Evolutionary conservation across 1,284 basidiomycete genomes (phyloP).

Genomic region (Rhodotorula sp.): DNA sequence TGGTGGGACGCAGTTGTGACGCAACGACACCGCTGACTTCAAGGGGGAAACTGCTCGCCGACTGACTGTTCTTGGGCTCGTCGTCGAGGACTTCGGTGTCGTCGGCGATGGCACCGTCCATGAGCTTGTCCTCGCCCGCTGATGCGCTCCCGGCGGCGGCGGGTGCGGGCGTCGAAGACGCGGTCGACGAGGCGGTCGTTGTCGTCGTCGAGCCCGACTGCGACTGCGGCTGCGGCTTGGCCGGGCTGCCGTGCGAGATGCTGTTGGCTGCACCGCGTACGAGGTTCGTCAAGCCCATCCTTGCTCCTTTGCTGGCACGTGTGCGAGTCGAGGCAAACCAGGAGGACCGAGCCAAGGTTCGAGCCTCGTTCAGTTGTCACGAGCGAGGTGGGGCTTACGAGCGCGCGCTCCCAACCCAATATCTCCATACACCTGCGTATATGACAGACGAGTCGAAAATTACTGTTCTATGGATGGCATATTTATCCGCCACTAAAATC

Average conservation of each 20-base stretch:
- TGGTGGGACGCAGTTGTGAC: neutral
- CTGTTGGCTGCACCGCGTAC: slow-evolving; percentile 2
- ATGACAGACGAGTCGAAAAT: too few species aligned
- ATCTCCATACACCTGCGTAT: too few species aligned
- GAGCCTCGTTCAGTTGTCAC: neutral
- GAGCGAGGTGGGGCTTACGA: too few species aligned
- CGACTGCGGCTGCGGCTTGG: neutral
- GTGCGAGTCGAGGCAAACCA: too few species aligned
- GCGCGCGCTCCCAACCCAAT: too few species aligned
- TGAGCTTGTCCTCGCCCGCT: slow-evolving; percentile 21
- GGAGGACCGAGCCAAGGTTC: neutral
- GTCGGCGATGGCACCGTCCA: slow-evolving; percentile 33
- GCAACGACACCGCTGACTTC: neutral
- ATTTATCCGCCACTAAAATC: neutral
- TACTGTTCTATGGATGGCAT: too few species aligned
- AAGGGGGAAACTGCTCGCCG: neutral
- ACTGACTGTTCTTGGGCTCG: slow-evolving; percentile 48
- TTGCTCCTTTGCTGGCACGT: neutral
- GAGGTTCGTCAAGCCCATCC: slow-evolving; percentile 9
- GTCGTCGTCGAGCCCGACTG: neutral
- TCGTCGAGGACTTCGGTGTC: slow-evolving; percentile 49
- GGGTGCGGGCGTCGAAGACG: neutral
- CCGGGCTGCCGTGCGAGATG: neutral
- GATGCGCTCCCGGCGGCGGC: neutral
- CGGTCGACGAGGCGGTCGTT: neutral